Base-by-base conservation (phyloP, 371 early-diverging fungal species). In the Rhizopus stolonifer region DNA sequence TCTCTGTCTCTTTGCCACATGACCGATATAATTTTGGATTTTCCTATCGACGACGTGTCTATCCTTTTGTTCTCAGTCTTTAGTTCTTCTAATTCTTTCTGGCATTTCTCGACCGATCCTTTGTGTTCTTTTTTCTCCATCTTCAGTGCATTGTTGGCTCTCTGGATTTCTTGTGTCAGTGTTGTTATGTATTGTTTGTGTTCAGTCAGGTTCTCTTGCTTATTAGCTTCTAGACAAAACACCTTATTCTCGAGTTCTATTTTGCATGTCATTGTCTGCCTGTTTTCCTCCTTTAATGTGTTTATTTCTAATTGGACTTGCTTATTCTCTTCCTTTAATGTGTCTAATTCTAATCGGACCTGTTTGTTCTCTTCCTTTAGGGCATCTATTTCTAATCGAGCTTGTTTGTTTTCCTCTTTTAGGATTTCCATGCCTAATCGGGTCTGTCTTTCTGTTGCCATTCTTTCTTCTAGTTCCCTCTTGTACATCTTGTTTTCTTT, bases 1-100 rank as follows among this genome's bases (percentile, higher is more conserved):
- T 65, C 54, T 47, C 54, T 44, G 19, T 65, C 65, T 3, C 51
- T 42, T 32, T 57, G 39, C 61, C 61, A 65, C 55, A 65, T 54
- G 7, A 25, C 22, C 1, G 54, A 24, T 14, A 57, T 2, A 19
- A 64, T 64, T 8, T 17, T 32, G 33, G 44, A 18, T 17, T 51
- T 17, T 1, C 23, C 18, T 23, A 38, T 2, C 3, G 22, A 11
- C 32, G 19, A 22, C 38, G n/a, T n/a, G n/a, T n/a, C n/a, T n/a
- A n/a, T n/a, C 31, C 31, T 10, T 7, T 10, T 4, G 31, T 10
- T 38, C 1, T 24, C 14, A 24, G 21, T 14, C 10, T 17, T 14
- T 14, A 23, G 47, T 3, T 13, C 26, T n/a, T 45, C 22, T 17
- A 45, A 26, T 26, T 45, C n/a, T 13, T 14, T 14, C 25, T 45